phyloP scores from a whole-genome alignment of 371 early-diverging fungal species.

The Umbelopsis sp. region DNA sequence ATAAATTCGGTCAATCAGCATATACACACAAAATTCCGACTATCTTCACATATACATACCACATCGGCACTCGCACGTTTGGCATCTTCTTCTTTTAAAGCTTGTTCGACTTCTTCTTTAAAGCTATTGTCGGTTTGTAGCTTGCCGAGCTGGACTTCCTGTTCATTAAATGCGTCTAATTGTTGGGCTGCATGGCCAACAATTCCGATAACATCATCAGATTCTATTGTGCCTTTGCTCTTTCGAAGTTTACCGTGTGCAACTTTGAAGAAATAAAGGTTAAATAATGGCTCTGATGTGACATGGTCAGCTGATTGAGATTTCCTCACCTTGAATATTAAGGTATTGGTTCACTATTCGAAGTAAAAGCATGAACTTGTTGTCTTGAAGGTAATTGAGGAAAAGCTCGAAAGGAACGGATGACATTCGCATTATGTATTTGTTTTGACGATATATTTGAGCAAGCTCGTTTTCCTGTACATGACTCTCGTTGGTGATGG shows the following conservation, averaged over 20 bases:
- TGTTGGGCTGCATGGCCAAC: conserved; percentile 78
- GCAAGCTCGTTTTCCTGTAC: conserved; percentile 83
- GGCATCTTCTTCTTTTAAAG: conserved; percentile 36
- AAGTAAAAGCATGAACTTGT: conserved; percentile 84
- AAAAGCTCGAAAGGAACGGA: conserved; percentile 93
- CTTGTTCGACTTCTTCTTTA: conserved; percentile 46
- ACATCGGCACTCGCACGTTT: conserved; percentile 18
- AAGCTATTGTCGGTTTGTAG: conserved; percentile 41
- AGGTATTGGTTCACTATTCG: conserved; percentile 95
- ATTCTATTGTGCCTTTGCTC: conserved; percentile 39
- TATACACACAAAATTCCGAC: neutral
- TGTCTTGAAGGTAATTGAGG: conserved; percentile 92
- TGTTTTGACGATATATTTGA: conserved; percentile 79
- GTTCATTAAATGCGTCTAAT: conserved; percentile 80
- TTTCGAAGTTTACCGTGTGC: conserved; percentile 33
- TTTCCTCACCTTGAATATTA: conserved; percentile 73
- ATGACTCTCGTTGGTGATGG: conserved; percentile 77
- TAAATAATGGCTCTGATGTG: neutral
- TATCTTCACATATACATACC: neutral
- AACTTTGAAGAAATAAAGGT: conserved; percentile 20
- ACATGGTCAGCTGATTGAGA: neutral
- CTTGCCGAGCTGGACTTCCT: conserved; percentile 42
- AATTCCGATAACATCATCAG: conserved; percentile 76
- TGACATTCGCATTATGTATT: conserved; percentile 90
- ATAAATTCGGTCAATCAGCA: neutral